Evolutionary conservation across 495 filamentous ascomycete genomes (phyloP), one percentile per base, ranked within the genome.

Genomic region (Apodospora peruviana): DNA sequence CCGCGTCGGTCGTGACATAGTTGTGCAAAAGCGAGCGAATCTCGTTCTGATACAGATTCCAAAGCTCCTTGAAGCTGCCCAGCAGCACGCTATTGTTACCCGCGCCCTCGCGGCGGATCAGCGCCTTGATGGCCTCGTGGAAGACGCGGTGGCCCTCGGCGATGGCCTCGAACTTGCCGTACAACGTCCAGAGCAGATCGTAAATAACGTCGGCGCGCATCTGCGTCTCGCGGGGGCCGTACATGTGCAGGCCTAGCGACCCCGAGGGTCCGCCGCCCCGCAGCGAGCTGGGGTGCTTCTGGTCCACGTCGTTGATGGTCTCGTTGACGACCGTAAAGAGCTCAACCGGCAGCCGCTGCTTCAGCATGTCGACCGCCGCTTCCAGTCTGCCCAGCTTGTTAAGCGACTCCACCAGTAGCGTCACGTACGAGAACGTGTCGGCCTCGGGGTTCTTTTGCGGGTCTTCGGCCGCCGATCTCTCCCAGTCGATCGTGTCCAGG

Each of bases 111-210:
- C 91, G 81, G 50, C 84, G 81, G 29, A 88, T 75, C 54, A 97
- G 88, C 0, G 82, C 87, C 36, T 80, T 81, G 51, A 96, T 80
- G 38, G 91, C 84, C 65, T 99, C 93, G 61, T 96, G 90, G 42
- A 97, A 77, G 2, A 95, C 87, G 41, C 93, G 85, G 59, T 99
- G 94, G 12, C 93, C 86, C 66, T 99, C 93, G 12, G 90, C 90
- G 52, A 99, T 96, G 14, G 94, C 83, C 61, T 96, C 93, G 58
- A 99, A 95, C 55, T 96, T 95, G 14, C 91, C 88, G 67, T 95
- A 99, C 0, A 99, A 68, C 2, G 90, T 91, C 82, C 82, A 90
- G 7, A 99, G 72, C 27, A 95, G 80, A 58, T 99, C 93, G 45
- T 89, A 83, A 27, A 99, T 81, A 18, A 95, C 85, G 57, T 85